phyloP scores from a whole-genome alignment of 2,329 filamentous ascomycete genomes.

The Simplicillium sp. region DNA sequence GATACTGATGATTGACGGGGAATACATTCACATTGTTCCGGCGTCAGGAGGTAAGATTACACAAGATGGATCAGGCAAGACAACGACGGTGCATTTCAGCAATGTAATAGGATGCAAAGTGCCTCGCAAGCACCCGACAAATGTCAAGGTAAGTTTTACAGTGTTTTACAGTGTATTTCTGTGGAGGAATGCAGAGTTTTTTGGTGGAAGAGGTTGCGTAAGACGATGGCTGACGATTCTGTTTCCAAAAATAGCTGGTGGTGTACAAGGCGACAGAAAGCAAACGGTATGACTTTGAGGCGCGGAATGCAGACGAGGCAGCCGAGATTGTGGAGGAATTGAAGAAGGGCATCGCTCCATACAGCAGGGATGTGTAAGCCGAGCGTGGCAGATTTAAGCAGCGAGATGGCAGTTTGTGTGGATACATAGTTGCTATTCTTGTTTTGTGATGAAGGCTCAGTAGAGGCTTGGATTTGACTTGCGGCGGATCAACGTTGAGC shows the following conservation, averaged over 20 bases:
- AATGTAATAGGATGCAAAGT: conserved; percentile 78
- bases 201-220: neutral
- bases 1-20: conserved; percentile 70
- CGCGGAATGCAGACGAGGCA: conserved; percentile 61
- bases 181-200: neutral
- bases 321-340: conserved; percentile 72
- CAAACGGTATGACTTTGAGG: conserved; percentile 80
- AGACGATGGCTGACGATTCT: conserved; percentile 1
- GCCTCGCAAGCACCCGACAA: conserved; percentile 67
- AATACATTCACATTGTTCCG: conserved; percentile 81
- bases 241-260: conserved; percentile 37
- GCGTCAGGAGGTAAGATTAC: conserved; percentile 55
- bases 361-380: conserved; percentile 35
- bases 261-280: conserved; percentile 69
- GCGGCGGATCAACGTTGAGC: too few species aligned
- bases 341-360: conserved; percentile 64
- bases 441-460: too few species aligned
- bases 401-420: too few species aligned
- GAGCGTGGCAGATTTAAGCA: too few species aligned
- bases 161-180: neutral
- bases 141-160: conserved; percentile 57
- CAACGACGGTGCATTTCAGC: conserved; percentile 73
- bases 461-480: too few species aligned
- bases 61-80: conserved; percentile 57
- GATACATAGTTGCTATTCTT: too few species aligned